Evolutionary conservation across 768 basidiomycete species (phyloP).

Genomic region (Lentinula aciculospora): DNA sequence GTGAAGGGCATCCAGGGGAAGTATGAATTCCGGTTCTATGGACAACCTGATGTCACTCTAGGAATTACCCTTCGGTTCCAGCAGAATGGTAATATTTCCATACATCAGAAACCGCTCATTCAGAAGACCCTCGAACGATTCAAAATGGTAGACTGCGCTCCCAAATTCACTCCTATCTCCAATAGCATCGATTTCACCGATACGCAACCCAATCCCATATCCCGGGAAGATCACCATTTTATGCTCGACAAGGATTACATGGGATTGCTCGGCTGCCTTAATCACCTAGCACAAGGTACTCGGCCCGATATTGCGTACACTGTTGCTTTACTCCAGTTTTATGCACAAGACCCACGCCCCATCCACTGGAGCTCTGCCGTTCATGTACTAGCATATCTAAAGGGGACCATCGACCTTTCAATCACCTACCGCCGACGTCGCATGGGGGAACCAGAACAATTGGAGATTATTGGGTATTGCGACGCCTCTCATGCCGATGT

Average conservation of each 20-base stretch:
- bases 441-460: too few relatives aligned
- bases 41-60: background rate
- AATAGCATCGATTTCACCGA: background rate
- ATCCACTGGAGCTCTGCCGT: background rate
- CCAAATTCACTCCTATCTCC: background rate
- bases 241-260: background rate
- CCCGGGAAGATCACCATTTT: background rate
- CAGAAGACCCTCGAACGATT: background rate
- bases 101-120: background rate
- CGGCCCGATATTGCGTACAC: background rate
- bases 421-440: too few relatives aligned
- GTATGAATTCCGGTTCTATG: background rate
- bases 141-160: background rate
- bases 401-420: background rate
- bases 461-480: background rate
- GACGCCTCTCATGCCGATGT: conserved; percentile 12
- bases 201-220: background rate
- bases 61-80: background rate
- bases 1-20: background rate
- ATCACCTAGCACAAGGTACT: background rate
- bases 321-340: background rate
- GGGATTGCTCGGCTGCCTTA: background rate
- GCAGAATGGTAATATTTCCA: background rate
- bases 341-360: background rate
- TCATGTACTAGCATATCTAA: background rate